Percentiles rank a stretch among this genome's conserved stretches.
These are phyloP conservation scores for Oryza meridionalis DNA, from an alignment of 176 grass and related monocot genomes.

Conservation along the genomic window DNA sequence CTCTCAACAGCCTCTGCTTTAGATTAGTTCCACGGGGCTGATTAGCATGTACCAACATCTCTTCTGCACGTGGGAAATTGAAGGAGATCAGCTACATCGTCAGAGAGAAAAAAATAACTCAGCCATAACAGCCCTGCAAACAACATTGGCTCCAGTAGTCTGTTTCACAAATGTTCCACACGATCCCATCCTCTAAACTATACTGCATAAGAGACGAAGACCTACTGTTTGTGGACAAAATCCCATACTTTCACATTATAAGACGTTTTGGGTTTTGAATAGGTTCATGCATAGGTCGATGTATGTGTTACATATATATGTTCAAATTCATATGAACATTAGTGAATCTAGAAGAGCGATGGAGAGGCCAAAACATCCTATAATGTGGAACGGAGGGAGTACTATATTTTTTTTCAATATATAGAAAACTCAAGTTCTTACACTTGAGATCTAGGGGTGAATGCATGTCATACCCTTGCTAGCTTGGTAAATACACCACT, in stretches of 20 bases:
- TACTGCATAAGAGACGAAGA: background rate
- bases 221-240: background rate
- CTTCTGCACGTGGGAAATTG: conserved; percentile 16
- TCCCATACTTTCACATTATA: too few species aligned
- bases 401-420: too few species aligned
- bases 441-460: background rate
- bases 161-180: background rate
- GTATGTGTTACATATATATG: too few species aligned
- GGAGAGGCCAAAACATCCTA: too few species aligned
- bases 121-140: background rate
- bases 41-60: background rate
- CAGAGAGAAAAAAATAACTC: background rate
- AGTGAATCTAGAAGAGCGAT: too few species aligned
- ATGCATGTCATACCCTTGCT: background rate
- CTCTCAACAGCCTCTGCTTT: conserved; percentile 14
- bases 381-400: too few species aligned
- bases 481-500: background rate
- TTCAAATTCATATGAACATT: too few species aligned
- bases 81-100: background rate
- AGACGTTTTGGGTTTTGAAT: too few species aligned
- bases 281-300: too few species aligned
- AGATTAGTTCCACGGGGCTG: conserved; percentile 23
- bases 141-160: background rate
- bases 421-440: background rate
- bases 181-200: background rate